Conservation (phyloP, 2,329 filamentous ascomycete species). For the Fusarium irregulare region DNA sequence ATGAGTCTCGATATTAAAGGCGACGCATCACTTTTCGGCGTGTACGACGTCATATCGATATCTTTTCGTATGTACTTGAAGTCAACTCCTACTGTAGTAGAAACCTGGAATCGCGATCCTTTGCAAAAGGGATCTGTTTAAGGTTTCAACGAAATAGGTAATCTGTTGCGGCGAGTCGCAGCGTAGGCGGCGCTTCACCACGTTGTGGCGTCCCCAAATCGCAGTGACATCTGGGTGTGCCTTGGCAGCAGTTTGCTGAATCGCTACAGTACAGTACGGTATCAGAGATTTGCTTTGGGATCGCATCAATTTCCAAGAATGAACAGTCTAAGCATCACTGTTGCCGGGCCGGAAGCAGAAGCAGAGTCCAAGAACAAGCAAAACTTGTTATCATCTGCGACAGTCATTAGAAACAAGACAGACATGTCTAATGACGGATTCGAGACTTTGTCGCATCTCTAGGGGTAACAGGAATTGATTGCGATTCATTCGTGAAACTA, state of each 20-base stretch:
- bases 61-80: neutral
- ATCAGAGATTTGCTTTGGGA: neutral
- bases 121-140: slow-evolving; percentile 9
- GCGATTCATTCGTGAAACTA: slow-evolving; percentile 21
- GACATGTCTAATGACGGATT: slow-evolving; percentile 17
- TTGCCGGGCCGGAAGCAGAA: slow-evolving; percentile 18
- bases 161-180: slow-evolving; percentile 8
- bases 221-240: slow-evolving; percentile 22
- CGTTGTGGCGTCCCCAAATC: slow-evolving; percentile 10
- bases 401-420: slow-evolving; percentile 7
- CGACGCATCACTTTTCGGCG: slow-evolving; percentile 3
- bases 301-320: slow-evolving; percentile 7
- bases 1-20: slow-evolving; percentile 7
- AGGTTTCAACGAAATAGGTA: slow-evolving; percentile 23
- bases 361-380: slow-evolving; percentile 3
- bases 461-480: neutral
- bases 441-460: neutral
- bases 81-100: neutral
- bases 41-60: slow-evolving; percentile 21
- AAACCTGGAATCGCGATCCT: slow-evolving; percentile 15
- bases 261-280: neutral
- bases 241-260: slow-evolving; percentile 2
- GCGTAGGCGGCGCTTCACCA: slow-evolving; percentile 32
- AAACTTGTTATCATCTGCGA: slow-evolving; percentile 14
- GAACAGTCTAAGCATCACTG: slow-evolving; percentile 4